phyloP scores from a whole-genome alignment of 1,284 basidiomycete genomes.

The Inonotus obliquus region DNA sequence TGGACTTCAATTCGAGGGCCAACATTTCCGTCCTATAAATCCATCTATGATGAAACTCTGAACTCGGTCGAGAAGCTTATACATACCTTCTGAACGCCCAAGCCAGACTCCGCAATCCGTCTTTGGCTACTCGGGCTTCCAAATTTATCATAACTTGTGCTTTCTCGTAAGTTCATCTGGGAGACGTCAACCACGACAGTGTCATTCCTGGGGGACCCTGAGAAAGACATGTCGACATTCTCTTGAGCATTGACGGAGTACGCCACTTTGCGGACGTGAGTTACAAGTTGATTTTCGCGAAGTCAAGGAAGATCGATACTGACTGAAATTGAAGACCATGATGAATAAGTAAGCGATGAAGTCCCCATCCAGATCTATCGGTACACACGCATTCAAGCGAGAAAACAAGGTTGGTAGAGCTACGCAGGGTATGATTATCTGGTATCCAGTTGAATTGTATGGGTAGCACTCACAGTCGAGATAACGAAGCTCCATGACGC shows the following conservation, averaged over 20 bases:
- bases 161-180: not conserved
- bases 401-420: constrained; percentile 2
- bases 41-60: not conserved
- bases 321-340: constrained; percentile 2
- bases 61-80: not conserved
- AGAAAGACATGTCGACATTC: not conserved
- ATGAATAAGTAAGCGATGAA: constrained; percentile 8
- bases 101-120: not conserved
- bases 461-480: constrained; percentile 3
- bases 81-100: not conserved
- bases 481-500: constrained; percentile 1
- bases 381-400: constrained; percentile 3
- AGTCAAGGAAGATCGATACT: not conserved
- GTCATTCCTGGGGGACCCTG: not conserved
- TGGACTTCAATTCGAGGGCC: constrained; percentile 1
- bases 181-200: not conserved
- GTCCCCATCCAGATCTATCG: not conserved
- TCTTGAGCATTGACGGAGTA: not conserved
- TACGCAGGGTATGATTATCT: not conserved
- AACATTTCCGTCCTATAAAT: not conserved
- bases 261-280: constrained; percentile 7
- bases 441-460: no score
- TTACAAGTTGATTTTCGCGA: no score
- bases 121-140: not conserved
- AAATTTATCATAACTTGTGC: not conserved